Evolutionary conservation across 495 filamentous ascomycete species (phyloP).

Genomic region (Penicillium nucicola): DNA sequence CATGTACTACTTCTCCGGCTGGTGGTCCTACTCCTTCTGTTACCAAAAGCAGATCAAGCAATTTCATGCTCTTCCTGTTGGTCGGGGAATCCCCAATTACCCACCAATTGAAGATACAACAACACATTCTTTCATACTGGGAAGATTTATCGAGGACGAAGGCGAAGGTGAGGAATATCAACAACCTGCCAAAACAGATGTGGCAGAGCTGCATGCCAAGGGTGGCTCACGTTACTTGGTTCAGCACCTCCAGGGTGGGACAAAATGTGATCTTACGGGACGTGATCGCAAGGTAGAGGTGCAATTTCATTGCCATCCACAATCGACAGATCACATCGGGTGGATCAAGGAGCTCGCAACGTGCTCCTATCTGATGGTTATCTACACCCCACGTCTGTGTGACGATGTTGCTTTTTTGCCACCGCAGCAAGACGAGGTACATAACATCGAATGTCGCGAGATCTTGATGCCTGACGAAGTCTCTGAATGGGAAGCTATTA

Average conservation of each 20-base stretch:
- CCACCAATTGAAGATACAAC: constrained; percentile 71
- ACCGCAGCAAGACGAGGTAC: constrained; percentile 73
- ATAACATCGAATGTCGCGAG: constrained; percentile 73
- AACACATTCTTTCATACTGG: constrained; percentile 78
- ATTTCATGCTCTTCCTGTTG: constrained; percentile 77
- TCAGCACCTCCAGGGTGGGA: constrained; percentile 81
- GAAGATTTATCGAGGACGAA: constrained; percentile 45
- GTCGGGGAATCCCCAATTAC: constrained; percentile 62
- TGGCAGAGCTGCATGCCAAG: constrained; percentile 71
- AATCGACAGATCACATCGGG: constrained; percentile 76
- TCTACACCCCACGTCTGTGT: constrained; percentile 91
- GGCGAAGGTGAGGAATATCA: constrained; percentile 18
- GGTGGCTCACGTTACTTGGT: constrained; percentile 89
- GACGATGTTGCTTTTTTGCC: constrained; percentile 90
- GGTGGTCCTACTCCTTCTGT: constrained; percentile 98
- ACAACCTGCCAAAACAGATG: constrained; percentile 29
- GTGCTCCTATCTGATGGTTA: constrained; percentile 91
- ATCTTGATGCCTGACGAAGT: constrained; percentile 60
- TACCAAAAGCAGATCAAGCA: constrained; percentile 85
- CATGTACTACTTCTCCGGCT: constrained; percentile 86
- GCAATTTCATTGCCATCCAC: constrained; percentile 88
- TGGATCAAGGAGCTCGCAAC: constrained; percentile 95
- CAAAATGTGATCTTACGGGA: constrained; percentile 87
- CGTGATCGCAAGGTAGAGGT: constrained; percentile 82
- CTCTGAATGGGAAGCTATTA: constrained; percentile 54